phyloP scores from a whole-genome alignment of 2,329 filamentous ascomycete genomes.

The Fonsecaea pedrosoi region DNA sequence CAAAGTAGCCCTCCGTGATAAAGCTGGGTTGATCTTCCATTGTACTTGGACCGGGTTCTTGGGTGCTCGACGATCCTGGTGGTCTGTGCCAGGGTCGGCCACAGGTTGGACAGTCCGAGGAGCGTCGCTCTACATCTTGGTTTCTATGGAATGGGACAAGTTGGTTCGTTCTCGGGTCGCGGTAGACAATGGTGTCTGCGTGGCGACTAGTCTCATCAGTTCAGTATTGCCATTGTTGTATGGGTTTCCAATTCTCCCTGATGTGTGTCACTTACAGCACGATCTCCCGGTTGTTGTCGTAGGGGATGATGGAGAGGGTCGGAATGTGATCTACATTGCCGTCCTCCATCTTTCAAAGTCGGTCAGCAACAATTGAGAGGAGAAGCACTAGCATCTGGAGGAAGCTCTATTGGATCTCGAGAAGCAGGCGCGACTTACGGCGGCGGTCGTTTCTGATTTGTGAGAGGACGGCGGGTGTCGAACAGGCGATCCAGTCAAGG shows the following conservation, averaged over 20 bases:
- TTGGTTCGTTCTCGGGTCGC: conserved; percentile 82
- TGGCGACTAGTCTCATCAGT: conserved; percentile 70
- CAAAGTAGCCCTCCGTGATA: conserved; percentile 92
- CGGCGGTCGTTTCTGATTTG: conserved; percentile 5
- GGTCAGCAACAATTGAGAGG: conserved; percentile 10
- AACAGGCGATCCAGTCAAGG: conserved; percentile 4
- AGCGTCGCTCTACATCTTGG: conserved; percentile 57
- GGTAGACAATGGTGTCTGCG: conserved; percentile 89
- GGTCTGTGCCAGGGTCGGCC: conserved; percentile 70
- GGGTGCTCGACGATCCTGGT: conserved; percentile 43
- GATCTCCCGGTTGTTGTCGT: conserved; percentile 51
- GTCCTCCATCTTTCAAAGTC: conserved; percentile 32
- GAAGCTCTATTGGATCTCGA: background rate
- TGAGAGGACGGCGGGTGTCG: background rate
- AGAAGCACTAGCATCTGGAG: background rate
- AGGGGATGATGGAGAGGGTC: conserved; percentile 39
- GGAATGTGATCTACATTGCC: conserved; percentile 21
- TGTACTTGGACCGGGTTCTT: conserved; percentile 44
- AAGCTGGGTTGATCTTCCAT: conserved; percentile 65
- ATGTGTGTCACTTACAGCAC: conserved; percentile 49
- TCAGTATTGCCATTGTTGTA: conserved; percentile 14
- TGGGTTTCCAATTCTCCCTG: background rate
- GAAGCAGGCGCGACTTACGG: conserved; percentile 13
- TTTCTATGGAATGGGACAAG: conserved; percentile 68
- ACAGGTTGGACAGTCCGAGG: conserved; percentile 84